These are phyloP conservation scores for Fusarium mundagurra DNA, from an alignment of 2,329 filamentous ascomycete genomes.

Conservation along the genomic window DNA sequence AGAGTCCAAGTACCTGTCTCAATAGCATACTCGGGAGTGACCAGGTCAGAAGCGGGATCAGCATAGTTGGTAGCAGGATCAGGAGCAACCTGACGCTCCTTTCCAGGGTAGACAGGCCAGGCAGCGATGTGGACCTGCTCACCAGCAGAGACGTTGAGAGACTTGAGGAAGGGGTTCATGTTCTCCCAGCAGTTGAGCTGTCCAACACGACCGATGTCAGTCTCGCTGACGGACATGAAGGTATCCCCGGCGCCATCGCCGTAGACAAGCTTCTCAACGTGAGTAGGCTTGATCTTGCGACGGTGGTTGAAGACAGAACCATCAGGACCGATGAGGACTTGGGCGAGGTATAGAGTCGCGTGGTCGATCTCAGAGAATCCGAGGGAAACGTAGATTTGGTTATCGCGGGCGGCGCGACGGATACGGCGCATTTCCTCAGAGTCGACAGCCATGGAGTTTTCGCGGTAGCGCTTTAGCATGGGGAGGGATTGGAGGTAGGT, in stretches of 20 bases:
- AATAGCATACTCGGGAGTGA: slow-evolving; percentile 40
- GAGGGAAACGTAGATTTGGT: slow-evolving; percentile 57
- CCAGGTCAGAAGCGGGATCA: slow-evolving; percentile 39
- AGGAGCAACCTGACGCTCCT: slow-evolving; percentile 33
- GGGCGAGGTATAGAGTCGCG: slow-evolving; percentile 58
- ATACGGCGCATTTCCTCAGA: slow-evolving; percentile 57
- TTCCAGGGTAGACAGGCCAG: slow-evolving; percentile 44
- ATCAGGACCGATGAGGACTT: slow-evolving; percentile 61
- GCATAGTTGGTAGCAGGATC: slow-evolving; percentile 43
- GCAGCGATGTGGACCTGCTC: slow-evolving; percentile 46
- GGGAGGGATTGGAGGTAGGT: slow-evolving; percentile 47
- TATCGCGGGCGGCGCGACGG: slow-evolving; percentile 52
- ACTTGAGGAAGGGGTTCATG: slow-evolving; percentile 46
- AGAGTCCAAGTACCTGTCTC: slow-evolving; percentile 43
- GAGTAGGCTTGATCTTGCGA: slow-evolving; percentile 62
- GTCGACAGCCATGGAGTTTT: slow-evolving; percentile 46
- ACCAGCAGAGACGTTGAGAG: slow-evolving; percentile 40
- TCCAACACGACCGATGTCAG: slow-evolving; percentile 61
- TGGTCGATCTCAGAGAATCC: slow-evolving; percentile 61
- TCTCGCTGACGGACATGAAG: slow-evolving; percentile 58
- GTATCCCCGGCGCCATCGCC: slow-evolving; percentile 67
- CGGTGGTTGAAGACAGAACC: slow-evolving; percentile 58
- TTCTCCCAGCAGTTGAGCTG: slow-evolving; percentile 68
- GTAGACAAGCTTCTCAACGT: slow-evolving; percentile 59
- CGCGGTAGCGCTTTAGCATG: slow-evolving; percentile 53